Evolutionary conservation across 345 rosid species (phyloP), one percentile per base, ranked within the genome.

Genomic region (Populus ilicifolia): DNA sequence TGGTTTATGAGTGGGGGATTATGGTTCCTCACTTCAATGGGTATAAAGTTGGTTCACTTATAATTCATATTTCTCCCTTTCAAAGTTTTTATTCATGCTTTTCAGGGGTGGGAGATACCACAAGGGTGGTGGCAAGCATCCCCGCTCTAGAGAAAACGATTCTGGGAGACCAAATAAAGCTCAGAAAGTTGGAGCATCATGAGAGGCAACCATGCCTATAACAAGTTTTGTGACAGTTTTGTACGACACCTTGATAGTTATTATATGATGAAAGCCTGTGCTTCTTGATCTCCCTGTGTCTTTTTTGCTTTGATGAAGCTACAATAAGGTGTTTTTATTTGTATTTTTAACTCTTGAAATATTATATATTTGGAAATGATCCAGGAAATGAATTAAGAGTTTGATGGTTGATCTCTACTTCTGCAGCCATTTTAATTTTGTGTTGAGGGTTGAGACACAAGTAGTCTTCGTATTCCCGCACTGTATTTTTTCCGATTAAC

Each of bases 101-200:
- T 46, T 59, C 87, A 92, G 98, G 84, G 96, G 96, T 85, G 98
- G 94, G 77, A 93, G 69, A 83, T 43, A 81, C 73, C 63, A 64
- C n/a, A 84, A 84, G 77, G 96, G 98, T 14, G 66, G 76, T 17
- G 93, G 99, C 59, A 93, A 89, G 67, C 91, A 88, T 18, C 69
- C 78, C 48, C 90, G 93, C 21, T 77, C 83, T 20, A 86, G 94
- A 71, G 92, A 86, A 25, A 84, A 87, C 2, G 80, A 89, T 83
- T 86, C 87, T 0, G 84, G 70, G 80, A 93, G 94, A 69, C 87
- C 88, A 29, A 87, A 87, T 78, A 96, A 96, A 88, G 79, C 85
- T 78, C 94, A 79, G 75, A 93, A 88, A 85, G 79, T 79, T 68
- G 80, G 68, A 63, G 80, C 78, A 44, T 74, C 16, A 44, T 62